Conservation (phyloP, 176 grass and related monocot species). For the Puccinellia tenuiflora region DNA sequence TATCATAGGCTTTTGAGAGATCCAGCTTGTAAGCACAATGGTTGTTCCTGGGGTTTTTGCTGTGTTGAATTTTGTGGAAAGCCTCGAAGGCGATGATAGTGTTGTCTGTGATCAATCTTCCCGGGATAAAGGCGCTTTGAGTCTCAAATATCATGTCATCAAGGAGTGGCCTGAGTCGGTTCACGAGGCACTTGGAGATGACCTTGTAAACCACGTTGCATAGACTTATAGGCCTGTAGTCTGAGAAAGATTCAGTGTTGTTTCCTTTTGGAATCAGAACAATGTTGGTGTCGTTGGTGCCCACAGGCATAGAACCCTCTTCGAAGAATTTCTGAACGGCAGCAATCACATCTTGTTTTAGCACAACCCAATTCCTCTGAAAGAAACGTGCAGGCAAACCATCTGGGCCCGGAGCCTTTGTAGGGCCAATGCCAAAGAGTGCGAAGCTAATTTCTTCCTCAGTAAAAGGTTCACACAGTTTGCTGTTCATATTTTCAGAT, state of each 20-base stretch:
- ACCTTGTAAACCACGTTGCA: too few species aligned
- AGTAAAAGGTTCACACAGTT: background rate
- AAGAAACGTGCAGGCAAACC: background rate
- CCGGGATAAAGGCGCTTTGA: too few species aligned
- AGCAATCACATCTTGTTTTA: too few species aligned
- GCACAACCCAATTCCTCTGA: background rate
- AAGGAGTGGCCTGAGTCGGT: too few species aligned
- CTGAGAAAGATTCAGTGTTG: background rate
- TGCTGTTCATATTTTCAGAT: background rate
- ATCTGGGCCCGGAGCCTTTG: background rate
- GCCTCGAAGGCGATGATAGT: too few species aligned
- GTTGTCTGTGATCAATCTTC: too few species aligned
- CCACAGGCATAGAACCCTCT: background rate
- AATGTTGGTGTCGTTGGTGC: background rate
- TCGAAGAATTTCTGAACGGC: background rate
- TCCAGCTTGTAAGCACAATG: too few species aligned
- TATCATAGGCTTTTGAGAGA: too few species aligned
- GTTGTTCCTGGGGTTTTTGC: too few species aligned
- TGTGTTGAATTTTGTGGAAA: too few species aligned
- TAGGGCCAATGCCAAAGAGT: background rate
- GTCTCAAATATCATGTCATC: too few species aligned
- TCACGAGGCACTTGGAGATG: too few species aligned
- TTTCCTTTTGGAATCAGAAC: background rate
- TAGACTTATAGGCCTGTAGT: background rate
- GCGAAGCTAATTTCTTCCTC: background rate